These are phyloP conservation scores for Rhododendron molle DNA, from an alignment of 148 eudicot species.

Conservation along the genomic window DNA sequence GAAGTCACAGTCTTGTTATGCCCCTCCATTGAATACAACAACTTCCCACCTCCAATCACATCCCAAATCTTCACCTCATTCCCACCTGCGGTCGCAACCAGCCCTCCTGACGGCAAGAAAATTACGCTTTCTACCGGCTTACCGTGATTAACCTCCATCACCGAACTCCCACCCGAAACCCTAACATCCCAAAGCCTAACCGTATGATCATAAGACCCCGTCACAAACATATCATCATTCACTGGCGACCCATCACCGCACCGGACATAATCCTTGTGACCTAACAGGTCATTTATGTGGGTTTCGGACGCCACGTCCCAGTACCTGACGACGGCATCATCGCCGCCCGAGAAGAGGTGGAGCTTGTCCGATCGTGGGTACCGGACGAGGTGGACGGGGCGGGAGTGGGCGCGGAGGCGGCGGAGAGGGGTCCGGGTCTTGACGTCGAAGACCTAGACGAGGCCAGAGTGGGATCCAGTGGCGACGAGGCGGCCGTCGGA, in stretches of 20 bases:
- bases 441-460: conserved; percentile 57
- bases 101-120: conserved; percentile 74
- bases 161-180: conserved; percentile 29
- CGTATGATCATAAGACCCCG: conserved; percentile 82
- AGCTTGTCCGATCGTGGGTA: conserved; percentile 58
- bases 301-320: conserved; percentile 77
- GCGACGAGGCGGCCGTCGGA: conserved; percentile 71
- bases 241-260: conserved; percentile 56
- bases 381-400: conserved; percentile 52
- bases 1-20: conserved; percentile 92
- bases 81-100: conserved; percentile 81
- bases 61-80: conserved; percentile 93
- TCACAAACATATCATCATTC: conserved; percentile 68
- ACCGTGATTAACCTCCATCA: conserved; percentile 65
- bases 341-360: conserved; percentile 68
- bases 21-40: conserved; percentile 64
- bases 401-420: conserved; percentile 42
- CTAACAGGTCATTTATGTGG: conserved; percentile 30
- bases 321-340: conserved; percentile 65
- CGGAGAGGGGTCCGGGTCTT: conserved; percentile 52
- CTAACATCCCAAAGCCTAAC: conserved; percentile 90
- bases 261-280: conserved; percentile 87
- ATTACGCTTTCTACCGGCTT: conserved; percentile 77
- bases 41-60: conserved; percentile 83
- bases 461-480: conserved; percentile 49